Evolutionary conservation across 306 rosid species (phyloP), one percentile per base, ranked within the genome.

Genomic region (Inga leiocalycina): DNA sequence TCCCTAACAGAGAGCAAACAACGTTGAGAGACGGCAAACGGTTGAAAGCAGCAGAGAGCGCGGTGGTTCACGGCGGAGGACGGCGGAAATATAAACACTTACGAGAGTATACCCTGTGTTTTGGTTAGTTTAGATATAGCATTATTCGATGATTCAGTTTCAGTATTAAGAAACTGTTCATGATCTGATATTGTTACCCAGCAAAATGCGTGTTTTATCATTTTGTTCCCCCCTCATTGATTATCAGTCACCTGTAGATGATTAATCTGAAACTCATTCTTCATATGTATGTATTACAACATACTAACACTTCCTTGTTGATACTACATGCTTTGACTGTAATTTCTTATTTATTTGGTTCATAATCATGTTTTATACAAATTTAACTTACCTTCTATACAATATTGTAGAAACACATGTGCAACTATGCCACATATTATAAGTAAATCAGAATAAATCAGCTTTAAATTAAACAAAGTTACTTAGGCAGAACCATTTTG

Each of bases 321-420:
- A 70, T 59, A 77, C 71, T 32, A 46, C 45, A 64, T 71, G 62
- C 56, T 81, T 59, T n/a, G 2, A 59, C 82, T 71, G 54, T 30
- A 57, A 49, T 45, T 68, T 45, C 62, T 83, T n/a, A 65, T 71
- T 78, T 74, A 76, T 49, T 69, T 84, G 51, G 62, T 37, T 67
- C 32, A 14, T 71, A 76, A 66, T 79, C 16, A 27, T 79, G 30
- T 59, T 52, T 57, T 37, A 22, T 52, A 6, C 71, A 24, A 56
- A 70, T 27, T 44, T 37, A 85, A 66, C 75, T 64, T 82, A 37
- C 5, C 48, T 56, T 79, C 45, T 76, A 22, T 65, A 71, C 69
- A 69, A 65, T 79, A 85, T 86, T 87, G 86, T 83, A 96, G 99
- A 96, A n/a, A n/a, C n/a, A n/a, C n/a, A n/a, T n/a, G n/a, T n/a